Conservation (phyloP, 176 grass and related monocot genomes). For the Panicum miliaceum region DNA sequence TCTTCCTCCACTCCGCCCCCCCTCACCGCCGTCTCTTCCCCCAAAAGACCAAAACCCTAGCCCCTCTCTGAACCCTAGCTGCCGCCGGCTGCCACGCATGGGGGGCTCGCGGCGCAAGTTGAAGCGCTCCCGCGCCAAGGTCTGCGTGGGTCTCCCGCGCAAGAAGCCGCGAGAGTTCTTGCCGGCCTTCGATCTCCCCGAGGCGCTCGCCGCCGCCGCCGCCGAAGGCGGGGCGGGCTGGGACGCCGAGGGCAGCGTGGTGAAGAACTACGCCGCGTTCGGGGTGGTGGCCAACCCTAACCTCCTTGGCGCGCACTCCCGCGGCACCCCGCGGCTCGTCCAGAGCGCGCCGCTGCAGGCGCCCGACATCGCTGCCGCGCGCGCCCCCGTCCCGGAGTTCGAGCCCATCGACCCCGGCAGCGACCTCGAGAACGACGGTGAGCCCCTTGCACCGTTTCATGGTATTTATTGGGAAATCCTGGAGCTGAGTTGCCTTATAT, state of each 20-base stretch:
- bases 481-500: background rate
- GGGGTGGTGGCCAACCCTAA: slow-evolving; percentile 92
- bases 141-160: slow-evolving; percentile 70
- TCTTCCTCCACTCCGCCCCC: background rate
- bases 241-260: slow-evolving; percentile 82
- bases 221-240: slow-evolving; percentile 43
- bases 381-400: slow-evolving; percentile 57
- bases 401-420: slow-evolving; percentile 70
- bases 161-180: slow-evolving; percentile 81
- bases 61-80: slow-evolving; percentile 26
- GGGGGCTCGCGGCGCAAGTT: slow-evolving; percentile 86
- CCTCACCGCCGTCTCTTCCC: background rate
- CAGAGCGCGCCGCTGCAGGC: slow-evolving; percentile 65
- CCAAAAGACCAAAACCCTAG: slow-evolving; percentile 1
- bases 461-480: background rate
- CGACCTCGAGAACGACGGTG: slow-evolving; percentile 80
- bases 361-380: slow-evolving; percentile 45
- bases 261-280: slow-evolving; percentile 87
- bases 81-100: slow-evolving; percentile 41
- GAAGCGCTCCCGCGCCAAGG: slow-evolving; percentile 82
- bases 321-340: slow-evolving; percentile 63
- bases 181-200: slow-evolving; percentile 67
- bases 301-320: slow-evolving; percentile 65
- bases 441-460: background rate
- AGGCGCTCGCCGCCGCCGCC: slow-evolving; percentile 67